Percentiles rank a stretch among this genome's conserved stretches.
Evolutionary conservation across 768 basidiomycete genomes (phyloP).

Genomic region (Mycena alexandri): DNA sequence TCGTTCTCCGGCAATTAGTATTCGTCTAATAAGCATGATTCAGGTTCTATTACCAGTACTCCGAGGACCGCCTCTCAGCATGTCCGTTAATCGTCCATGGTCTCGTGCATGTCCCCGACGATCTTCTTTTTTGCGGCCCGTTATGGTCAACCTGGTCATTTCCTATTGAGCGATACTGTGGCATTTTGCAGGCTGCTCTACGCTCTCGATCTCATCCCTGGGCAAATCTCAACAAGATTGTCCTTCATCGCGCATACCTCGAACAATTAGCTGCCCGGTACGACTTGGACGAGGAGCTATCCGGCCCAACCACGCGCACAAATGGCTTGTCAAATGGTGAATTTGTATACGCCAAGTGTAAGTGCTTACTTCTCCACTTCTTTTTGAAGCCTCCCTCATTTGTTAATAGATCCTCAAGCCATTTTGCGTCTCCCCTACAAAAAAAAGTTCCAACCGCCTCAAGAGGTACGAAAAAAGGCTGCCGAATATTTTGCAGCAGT

Average conservation of each 20-base stretch:
- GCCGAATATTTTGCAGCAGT: conserved; percentile 36
- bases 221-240: conserved; percentile 30
- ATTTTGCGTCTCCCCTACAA: conserved; percentile 25
- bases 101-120: conserved; percentile 41
- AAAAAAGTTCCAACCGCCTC: conserved; percentile 12
- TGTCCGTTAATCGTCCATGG: conserved; percentile 41
- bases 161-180: conserved; percentile 43
- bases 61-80: conserved; percentile 25
- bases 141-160: conserved; percentile 44
- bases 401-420: conserved; percentile 33
- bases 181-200: conserved; percentile 32
- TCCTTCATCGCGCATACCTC: conserved; percentile 42
- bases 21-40: too few relatives aligned
- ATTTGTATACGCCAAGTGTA: conserved; percentile 18
- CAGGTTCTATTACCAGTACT: conserved; percentile 53
- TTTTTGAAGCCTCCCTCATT: too few relatives aligned
- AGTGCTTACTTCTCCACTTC: conserved; percentile 21
- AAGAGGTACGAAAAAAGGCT: conserved; percentile 23
- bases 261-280: conserved; percentile 42
- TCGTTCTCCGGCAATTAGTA: background rate
- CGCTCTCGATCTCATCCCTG: conserved; percentile 36
- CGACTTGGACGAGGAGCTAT: conserved; percentile 40
- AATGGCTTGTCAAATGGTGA: background rate
- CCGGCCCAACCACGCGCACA: background rate
- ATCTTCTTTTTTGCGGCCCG: conserved; percentile 38